Percentiles rank a stretch among this genome's conserved stretches.
These are phyloP conservation scores for Penicillium goetzii DNA, from an alignment of 495 filamentous ascomycete species.

Conservation along the genomic window DNA sequence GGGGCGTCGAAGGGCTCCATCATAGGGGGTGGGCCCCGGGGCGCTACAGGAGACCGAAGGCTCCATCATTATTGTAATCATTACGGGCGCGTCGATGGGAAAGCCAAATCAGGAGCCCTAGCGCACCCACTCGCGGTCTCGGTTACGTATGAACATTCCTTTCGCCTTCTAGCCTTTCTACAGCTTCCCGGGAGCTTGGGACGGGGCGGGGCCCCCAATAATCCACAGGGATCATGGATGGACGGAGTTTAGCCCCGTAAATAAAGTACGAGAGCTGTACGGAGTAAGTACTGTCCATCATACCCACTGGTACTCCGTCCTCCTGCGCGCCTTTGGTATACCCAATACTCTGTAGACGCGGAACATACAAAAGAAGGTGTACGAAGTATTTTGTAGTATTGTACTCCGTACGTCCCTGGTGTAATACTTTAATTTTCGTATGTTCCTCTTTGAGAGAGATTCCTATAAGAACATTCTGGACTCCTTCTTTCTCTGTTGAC, in stretches of 20 bases:
- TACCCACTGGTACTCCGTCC: not conserved
- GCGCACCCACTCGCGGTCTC: slow-evolving; percentile 37
- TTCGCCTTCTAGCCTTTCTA: slow-evolving; percentile 46
- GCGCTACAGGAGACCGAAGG: slow-evolving; percentile 12
- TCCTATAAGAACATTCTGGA: slow-evolving; percentile 27
- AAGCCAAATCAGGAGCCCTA: slow-evolving; percentile 21
- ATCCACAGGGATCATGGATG: not conserved
- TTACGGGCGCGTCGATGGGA: slow-evolving; percentile 12
- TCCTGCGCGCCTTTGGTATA: no score
- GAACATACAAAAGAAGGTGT: not conserved
- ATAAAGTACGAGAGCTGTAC: not conserved
- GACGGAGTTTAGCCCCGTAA: not conserved
- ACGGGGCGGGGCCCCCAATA: not conserved
- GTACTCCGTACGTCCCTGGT: not conserved
- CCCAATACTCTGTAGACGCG: not conserved
- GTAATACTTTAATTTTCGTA: not conserved
- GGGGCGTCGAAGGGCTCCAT: slow-evolving; percentile 21
- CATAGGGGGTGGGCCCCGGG: slow-evolving; percentile 27
- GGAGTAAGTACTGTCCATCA: not conserved
- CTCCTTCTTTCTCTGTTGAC: slow-evolving; percentile 19
- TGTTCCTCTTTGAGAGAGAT: slow-evolving; percentile 4
- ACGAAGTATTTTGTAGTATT: not conserved
- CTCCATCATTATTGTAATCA: slow-evolving; percentile 12
- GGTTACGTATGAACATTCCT: slow-evolving; percentile 49
- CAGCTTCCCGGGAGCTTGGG: slow-evolving; percentile 27